Evolutionary conservation across 1,139 yeast species (phyloP), one percentile per base, ranked within the genome.

Genomic region (Yarrowia galli): DNA sequence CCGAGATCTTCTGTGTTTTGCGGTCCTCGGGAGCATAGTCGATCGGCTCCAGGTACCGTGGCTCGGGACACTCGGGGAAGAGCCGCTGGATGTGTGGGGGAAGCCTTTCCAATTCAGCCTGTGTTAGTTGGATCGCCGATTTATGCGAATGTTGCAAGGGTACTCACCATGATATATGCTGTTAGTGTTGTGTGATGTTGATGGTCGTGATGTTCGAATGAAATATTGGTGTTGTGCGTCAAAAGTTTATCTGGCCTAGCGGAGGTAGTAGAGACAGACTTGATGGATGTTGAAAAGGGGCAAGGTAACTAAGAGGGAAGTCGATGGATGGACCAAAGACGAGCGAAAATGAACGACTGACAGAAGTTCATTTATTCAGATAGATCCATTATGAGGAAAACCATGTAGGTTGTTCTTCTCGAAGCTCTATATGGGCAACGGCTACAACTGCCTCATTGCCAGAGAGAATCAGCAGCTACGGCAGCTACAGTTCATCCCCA

Each of bases 1-100:
- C 91, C 0, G 86, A 73, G 8, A 91, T 82, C 28, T 75, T 68
- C 0, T 80, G 75, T 0, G 90, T 87, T 4, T 81, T 74, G 23
- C 97, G 79, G 38, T 80, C 65, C 48, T 81, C 83, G 0, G 86
- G 84, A 0, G 86, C 82, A 66, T 80, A 78, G 74, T 91, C 97
- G 2, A 79, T 73, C 1, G 89, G 89, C 32, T 78, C 79, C 1
- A 83, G 74, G 72, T 82, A 85, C 43, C 83, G 81, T 16, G 88
- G 76, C n/a, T 96, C 96, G 5, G 89, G 88, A 67, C 86, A 81
- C 6, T 96, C 90, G 36, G 83, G 83, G 75, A 92, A 92, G 58
- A 91, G 83, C 74, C 83, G 82, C 67, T 87, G 85, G 61, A 90
- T 85, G 71, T 84, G 85, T 0, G 85, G 80, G 1, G 97, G 93